Evolutionary conservation across 2,329 filamentous ascomycete genomes (phyloP), one percentile per base, ranked within the genome.

Genomic region (Phoma sp.): DNA sequence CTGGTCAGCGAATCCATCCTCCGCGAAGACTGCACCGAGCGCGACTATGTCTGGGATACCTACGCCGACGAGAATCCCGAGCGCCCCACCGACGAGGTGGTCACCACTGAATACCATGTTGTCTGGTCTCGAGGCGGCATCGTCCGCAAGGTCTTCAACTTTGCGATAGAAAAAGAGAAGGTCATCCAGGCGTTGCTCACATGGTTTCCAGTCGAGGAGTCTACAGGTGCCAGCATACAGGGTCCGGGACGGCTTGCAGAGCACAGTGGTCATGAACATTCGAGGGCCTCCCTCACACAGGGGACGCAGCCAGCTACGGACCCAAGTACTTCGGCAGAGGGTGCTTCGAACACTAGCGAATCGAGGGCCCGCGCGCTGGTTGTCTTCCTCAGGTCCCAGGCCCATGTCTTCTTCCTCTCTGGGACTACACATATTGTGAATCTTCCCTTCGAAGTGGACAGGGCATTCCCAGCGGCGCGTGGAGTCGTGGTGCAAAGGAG

Each of bases 361-460:
- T 60, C 63, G 19, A 68, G 57, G 36, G 74, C 61, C 71, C 79
- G 67, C 71, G 92, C 94, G 4, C 78, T 99, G 58, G 91, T 98
- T 7, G 90, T 99, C 44, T 90, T 98, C 64, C 85, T 99, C 62
- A 93, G 91, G 76, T 93, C 91, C 0, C 94, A 98, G 71, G 92
- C 91, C 21, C 94, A 98, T 72, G 86, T 99, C 62, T 96, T 93
- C 80, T 97, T 96, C 72, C 84, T 98, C 33, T 86, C 90, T 2
- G 94, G 94, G 19, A 88, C 91, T 31, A 95, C 86, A 70, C 91
- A 99, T 82, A 86, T 96, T 55, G 84, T 98, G 43, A 92, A 96
- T 73, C 86, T 99, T 70, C 94, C 94, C 1, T 99, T 99, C 70
- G 93, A 98, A 76, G 90, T 97, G 37, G 92, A 96, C 71, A 86